Percentiles rank a stretch among this genome's conserved stretches.
phyloP scores from a whole-genome alignment of 2,329 filamentous ascomycete genomes.

The Alternaria panax region DNA sequence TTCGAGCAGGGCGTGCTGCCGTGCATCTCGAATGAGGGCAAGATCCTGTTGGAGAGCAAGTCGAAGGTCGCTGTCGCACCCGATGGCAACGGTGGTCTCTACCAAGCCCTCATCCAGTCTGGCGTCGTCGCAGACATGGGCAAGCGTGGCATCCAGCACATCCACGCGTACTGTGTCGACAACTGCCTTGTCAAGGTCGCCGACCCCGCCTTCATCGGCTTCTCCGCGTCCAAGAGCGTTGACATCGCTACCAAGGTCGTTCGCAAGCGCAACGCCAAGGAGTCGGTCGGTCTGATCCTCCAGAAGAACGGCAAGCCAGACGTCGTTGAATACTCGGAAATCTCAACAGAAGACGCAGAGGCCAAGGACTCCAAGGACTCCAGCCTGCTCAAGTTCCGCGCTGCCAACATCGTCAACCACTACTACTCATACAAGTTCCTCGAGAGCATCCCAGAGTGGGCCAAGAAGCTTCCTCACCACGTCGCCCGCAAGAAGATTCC shows the following conservation, averaged over 20 bases:
- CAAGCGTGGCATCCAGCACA: conserved; percentile 87
- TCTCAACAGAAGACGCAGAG: conserved; percentile 86
- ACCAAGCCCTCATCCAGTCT: conserved; percentile 84
- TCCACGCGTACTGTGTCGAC: conserved; percentile 98
- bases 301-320: conserved; percentile 95
- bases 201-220: conserved; percentile 94
- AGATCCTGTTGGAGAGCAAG: conserved; percentile 93
- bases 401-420: conserved; percentile 99
- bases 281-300: conserved; percentile 93
- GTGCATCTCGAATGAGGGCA: conserved; percentile 96
- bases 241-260: conserved; percentile 99
- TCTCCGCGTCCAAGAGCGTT: conserved; percentile 84
- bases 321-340: conserved; percentile 98
- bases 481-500: conserved; percentile 99
- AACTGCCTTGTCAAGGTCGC: conserved; percentile 99
- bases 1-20: conserved; percentile 98
- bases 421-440: conserved; percentile 97
- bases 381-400: conserved; percentile 89
- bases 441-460: conserved; percentile 87
- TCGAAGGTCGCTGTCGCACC: conserved; percentile 91
- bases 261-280: conserved; percentile 93
- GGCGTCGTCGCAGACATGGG: conserved; percentile 87
- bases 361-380: conserved; percentile 83
- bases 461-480: conserved; percentile 88
- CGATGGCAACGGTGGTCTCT: conserved; percentile 96